These are phyloP conservation scores for Canavalia gladiata DNA, from an alignment of 306 rosid genomes.

Conservation along the genomic window DNA sequence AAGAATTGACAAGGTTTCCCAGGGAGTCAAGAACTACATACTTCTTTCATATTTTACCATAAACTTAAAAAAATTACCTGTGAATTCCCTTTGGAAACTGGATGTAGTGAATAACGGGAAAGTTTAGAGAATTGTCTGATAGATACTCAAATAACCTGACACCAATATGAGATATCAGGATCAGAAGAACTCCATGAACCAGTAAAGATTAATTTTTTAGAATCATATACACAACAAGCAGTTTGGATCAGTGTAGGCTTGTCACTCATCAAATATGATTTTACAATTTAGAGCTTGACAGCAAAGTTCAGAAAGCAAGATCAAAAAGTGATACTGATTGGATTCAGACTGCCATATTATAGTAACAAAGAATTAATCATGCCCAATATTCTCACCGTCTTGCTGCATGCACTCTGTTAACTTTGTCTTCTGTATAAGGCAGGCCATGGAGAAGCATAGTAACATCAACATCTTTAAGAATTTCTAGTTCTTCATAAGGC, in stretches of 20 bases:
- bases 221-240: conserved; percentile 17
- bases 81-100: conserved; percentile 86
- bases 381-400: conserved; percentile 71
- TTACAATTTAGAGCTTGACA: conserved; percentile 6
- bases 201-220: neutral
- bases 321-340: conserved; percentile 10
- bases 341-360: conserved; percentile 31
- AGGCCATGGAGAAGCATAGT: conserved; percentile 91
- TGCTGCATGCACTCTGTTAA: conserved; percentile 93
- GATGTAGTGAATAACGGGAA: conserved; percentile 93
- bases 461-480: conserved; percentile 79
- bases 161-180: conserved; percentile 33
- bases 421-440: conserved; percentile 74
- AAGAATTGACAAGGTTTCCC: conserved; percentile 38
- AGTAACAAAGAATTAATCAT: conserved; percentile 30
- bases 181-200: conserved; percentile 23
- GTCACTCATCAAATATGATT: conserved; percentile 21
- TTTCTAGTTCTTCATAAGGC: conserved; percentile 75
- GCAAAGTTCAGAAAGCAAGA: conserved; percentile 14
- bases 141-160: conserved; percentile 86
- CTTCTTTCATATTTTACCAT: conserved; percentile 12
- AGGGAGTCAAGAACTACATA: conserved; percentile 31
- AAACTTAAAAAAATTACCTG: conserved; percentile 62
- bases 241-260: conserved; percentile 17
- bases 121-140: conserved; percentile 73